Evolutionary conservation across 73 alveolate genomes (phyloP).

Genomic region (Effrenium voratum): DNA sequence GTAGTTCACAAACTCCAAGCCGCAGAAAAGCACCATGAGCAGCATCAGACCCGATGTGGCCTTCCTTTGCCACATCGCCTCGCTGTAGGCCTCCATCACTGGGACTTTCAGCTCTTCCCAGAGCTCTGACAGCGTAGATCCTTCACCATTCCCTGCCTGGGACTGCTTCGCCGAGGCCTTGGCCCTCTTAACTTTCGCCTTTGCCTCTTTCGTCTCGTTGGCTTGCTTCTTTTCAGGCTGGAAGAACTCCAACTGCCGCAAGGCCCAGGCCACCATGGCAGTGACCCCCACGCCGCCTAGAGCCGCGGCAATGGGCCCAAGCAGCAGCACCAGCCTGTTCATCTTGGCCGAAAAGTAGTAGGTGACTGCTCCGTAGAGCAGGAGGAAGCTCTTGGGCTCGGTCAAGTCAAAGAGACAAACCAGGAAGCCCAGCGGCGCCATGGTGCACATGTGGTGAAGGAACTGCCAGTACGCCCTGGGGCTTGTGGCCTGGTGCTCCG

Average conservation of each 20-base stretch:
- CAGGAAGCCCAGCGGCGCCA: constrained; percentile 53
- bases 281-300: constrained; percentile 66
- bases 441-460: constrained; percentile 69
- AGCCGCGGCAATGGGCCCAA: constrained; percentile 57
- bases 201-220: neutral
- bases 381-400: constrained; percentile 10
- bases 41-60: constrained; percentile 36
- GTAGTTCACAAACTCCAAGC: constrained; percentile 71
- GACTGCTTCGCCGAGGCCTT: neutral
- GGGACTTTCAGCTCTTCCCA: constrained; percentile 10
- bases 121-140: constrained; percentile 12
- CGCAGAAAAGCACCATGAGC: constrained; percentile 45
- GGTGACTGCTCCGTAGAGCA: neutral
- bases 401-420: neutral
- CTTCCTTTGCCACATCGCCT: constrained; percentile 69
- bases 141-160: neutral
- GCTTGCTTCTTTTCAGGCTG: neutral
- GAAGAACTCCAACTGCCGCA: constrained; percentile 34
- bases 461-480: constrained; percentile 82
- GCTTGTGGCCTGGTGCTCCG: constrained; percentile 92
- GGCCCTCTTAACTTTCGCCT: too few species aligned
- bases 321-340: constrained; percentile 66
- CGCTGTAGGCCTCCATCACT: constrained; percentile 31
- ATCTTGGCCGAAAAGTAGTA: constrained; percentile 44
- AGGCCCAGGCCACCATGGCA: constrained; percentile 20